Percentiles rank a stretch among this genome's conserved stretches.
Evolutionary conservation across 23 red algal species (phyloP).

Genomic region (Porphyridium purpureum): DNA sequence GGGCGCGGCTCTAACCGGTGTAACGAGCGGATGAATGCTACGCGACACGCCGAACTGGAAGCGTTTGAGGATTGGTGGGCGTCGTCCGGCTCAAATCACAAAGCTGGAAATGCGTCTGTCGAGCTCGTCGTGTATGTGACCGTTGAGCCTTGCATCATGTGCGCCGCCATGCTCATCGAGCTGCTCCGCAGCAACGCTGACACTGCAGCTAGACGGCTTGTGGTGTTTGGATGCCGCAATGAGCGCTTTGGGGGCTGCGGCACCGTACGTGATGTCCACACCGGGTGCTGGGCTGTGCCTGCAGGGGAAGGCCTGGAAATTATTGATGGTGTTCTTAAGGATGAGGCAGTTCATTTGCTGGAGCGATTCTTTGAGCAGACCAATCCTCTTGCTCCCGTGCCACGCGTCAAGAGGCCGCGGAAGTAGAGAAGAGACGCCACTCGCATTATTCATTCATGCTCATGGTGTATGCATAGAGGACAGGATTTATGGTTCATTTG

Average conservation of each 20-base stretch:
- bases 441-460: too few species aligned
- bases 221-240: slow-evolving; percentile 82
- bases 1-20: slow-evolving; percentile 78
- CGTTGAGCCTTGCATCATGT: slow-evolving; percentile 99
- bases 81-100: background rate
- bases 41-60: slow-evolving; percentile 86
- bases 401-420: too few species aligned
- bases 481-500: too few species aligned
- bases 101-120: background rate
- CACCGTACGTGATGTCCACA: slow-evolving; percentile 24
- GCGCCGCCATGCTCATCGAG: slow-evolving; percentile 51
- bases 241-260: slow-evolving; percentile 92
- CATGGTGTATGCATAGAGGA: too few species aligned
- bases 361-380: too few species aligned
- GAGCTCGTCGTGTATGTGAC: slow-evolving; percentile 64
- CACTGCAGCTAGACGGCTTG: too few species aligned
- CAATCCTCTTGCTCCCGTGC: too few species aligned
- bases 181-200: slow-evolving; percentile 8
- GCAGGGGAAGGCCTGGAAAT: too few species aligned
- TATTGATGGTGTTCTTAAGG: background rate
- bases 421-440: too few species aligned
- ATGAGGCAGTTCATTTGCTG: background rate
- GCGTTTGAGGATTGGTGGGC: slow-evolving; percentile 14
- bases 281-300: too few species aligned
- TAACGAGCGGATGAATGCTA: slow-evolving; percentile 89